A percentile compares a stretch with the other conserved stretches of the same genome.
phyloP scores from a whole-genome alignment of 75 land plant species.

The Cunninghamia lanceolata region DNA sequence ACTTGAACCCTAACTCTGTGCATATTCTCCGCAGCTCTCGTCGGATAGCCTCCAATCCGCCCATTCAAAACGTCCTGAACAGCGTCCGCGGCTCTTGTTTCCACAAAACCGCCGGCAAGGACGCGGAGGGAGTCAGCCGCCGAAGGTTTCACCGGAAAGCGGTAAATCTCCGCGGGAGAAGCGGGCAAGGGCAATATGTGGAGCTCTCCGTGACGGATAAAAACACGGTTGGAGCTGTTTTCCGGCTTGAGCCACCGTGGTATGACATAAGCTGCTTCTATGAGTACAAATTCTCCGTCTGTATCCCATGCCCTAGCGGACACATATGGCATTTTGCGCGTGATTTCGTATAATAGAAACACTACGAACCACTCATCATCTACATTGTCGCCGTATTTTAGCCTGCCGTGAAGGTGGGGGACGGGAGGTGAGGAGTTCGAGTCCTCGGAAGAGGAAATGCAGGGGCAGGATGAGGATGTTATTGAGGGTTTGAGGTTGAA shows the following conservation, averaged over 20 bases:
- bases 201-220: slow-evolving; percentile 52
- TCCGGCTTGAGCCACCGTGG: slow-evolving; percentile 92
- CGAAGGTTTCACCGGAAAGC: slow-evolving; percentile 20
- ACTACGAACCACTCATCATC: slow-evolving; percentile 99
- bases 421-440: neutral
- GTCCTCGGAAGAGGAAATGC: slow-evolving; percentile 3
- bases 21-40: slow-evolving; percentile 57
- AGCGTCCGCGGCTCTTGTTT: slow-evolving; percentile 48
- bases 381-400: slow-evolving; percentile 78
- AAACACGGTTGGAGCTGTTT: slow-evolving; percentile 64
- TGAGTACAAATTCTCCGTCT: slow-evolving; percentile 95
- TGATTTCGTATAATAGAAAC: slow-evolving; percentile 53
- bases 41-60: slow-evolving; percentile 58
- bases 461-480: slow-evolving; percentile 9
- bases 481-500: slow-evolving; percentile 35
- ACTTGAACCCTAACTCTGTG: slow-evolving; percentile 70
- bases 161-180: slow-evolving; percentile 17
- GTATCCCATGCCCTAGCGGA: slow-evolving; percentile 72
- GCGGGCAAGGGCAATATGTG: slow-evolving; percentile 48
- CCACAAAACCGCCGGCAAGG: slow-evolving; percentile 13
- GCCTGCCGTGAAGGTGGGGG: slow-evolving; percentile 70
- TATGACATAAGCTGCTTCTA: slow-evolving; percentile 86
- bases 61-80: slow-evolving; percentile 45
- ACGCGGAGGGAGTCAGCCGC: slow-evolving; percentile 28
- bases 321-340: slow-evolving; percentile 35